phyloP scores from a whole-genome alignment of 2,329 filamentous ascomycete species.

The Botrytis byssoidea region DNA sequence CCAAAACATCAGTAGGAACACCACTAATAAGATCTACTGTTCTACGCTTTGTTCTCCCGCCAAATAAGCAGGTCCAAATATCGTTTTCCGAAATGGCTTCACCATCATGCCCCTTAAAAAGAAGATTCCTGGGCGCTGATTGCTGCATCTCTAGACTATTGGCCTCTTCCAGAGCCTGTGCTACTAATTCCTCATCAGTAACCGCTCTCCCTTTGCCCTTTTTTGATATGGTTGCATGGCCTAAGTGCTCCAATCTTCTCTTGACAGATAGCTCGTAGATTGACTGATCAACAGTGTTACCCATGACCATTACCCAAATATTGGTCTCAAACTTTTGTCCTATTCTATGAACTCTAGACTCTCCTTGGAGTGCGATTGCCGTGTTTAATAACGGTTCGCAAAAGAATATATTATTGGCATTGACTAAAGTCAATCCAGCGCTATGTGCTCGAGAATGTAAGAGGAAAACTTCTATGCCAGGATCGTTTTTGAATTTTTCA shows the following conservation, averaged over 20 bases:
- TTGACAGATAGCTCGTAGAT: conserved; percentile 85
- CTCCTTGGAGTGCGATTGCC: conserved; percentile 89
- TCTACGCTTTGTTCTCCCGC: conserved; percentile 39
- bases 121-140: conserved; percentile 65
- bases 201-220: conserved; percentile 45
- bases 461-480: conserved; percentile 75
- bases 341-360: conserved; percentile 91
- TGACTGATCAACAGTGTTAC: conserved; percentile 85
- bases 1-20: not conserved
- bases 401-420: conserved; percentile 90
- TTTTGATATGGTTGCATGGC: conserved; percentile 41
- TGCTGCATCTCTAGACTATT: conserved; percentile 82
- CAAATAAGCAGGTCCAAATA: conserved; percentile 87
- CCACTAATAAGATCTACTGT: not conserved
- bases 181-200: conserved; percentile 49
- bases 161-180: conserved; percentile 71
- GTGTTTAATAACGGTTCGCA: conserved; percentile 94
- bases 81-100: conserved; percentile 78
- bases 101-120: conserved; percentile 70
- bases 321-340: conserved; percentile 85
- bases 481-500: conserved; percentile 72
- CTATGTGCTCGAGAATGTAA: conserved; percentile 87
- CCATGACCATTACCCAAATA: conserved; percentile 93
- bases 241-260: conserved; percentile 76
- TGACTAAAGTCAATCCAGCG: conserved; percentile 85